Conservation (phyloP, 495 filamentous ascomycete genomes). For the Durotheca rogersii region DNA sequence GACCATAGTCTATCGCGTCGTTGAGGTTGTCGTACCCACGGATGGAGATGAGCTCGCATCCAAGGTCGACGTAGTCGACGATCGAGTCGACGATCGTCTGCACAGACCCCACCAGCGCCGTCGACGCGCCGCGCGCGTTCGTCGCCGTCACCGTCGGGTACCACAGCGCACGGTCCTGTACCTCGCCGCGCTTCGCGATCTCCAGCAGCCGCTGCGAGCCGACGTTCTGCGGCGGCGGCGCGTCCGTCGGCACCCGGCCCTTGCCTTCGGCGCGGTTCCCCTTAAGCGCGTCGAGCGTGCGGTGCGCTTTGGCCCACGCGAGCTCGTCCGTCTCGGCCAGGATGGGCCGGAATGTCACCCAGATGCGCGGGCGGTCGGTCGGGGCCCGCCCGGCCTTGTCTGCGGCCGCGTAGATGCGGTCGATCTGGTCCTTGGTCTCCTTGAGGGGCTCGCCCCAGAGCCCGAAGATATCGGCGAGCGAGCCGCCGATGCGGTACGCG, state of each 20-base stretch:
- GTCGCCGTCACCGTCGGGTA: conserved; percentile 58
- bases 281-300: conserved; percentile 46
- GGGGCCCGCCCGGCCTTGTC: conserved; percentile 43
- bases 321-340: conserved; percentile 56
- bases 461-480: conserved; percentile 56
- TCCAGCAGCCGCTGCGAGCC: conserved; percentile 55
- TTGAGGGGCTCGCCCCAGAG: conserved; percentile 59
- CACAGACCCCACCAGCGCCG: conserved; percentile 52
- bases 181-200: conserved; percentile 53
- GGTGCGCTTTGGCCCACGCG: conserved; percentile 55
- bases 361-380: conserved; percentile 50
- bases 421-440: conserved; percentile 57
- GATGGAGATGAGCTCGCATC: conserved; percentile 55
- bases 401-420: conserved; percentile 53
- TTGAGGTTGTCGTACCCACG: conserved; percentile 58
- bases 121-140: conserved; percentile 56
- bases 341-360: conserved; percentile 59
- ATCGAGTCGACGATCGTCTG: conserved; percentile 53
- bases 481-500: conserved; percentile 54
- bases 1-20: conserved; percentile 56
- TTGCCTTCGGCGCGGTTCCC: conserved; percentile 35
- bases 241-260: conserved; percentile 32
- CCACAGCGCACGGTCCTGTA: conserved; percentile 57
- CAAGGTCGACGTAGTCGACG: conserved; percentile 55
- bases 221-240: conserved; percentile 51